Evolutionary conservation across 805 yeast species (phyloP).

Genomic region (Pichia insulana): DNA sequence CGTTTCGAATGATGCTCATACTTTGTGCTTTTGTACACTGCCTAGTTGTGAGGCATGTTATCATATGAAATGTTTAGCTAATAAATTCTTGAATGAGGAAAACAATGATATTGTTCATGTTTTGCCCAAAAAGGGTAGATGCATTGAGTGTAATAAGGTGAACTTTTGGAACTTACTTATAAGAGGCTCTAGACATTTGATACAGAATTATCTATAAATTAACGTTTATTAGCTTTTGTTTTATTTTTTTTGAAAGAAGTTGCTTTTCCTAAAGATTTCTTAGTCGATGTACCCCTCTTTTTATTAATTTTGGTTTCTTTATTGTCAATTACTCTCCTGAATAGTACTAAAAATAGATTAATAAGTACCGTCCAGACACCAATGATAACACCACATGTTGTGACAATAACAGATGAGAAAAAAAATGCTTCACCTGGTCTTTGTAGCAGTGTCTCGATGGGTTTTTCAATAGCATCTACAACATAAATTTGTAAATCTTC

Average conservation of each 20-base stretch:
- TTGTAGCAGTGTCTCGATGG: constrained; percentile 33
- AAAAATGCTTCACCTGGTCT: constrained; percentile 45
- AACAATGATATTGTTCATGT: constrained; percentile 11
- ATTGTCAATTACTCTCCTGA: constrained; percentile 10
- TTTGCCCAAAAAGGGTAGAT: constrained; percentile 22
- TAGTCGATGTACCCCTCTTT: no score
- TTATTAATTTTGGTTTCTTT: constrained; percentile 2
- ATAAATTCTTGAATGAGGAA: constrained; percentile 8
- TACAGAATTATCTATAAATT: constrained; percentile 1
- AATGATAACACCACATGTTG: constrained; percentile 33
- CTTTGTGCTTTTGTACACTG: constrained; percentile 20
- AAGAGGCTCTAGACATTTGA: constrained; percentile 8
- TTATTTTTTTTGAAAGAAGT: constrained; percentile 7
- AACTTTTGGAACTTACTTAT: constrained; percentile 25
- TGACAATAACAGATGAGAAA: constrained; percentile 36
- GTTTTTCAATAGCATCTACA: constrained; percentile 34
- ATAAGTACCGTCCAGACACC: constrained; percentile 34
- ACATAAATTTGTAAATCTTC: constrained; percentile 18
- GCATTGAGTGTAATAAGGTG: constrained; percentile 17
- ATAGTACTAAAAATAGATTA: constrained; percentile 21
- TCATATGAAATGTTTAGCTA: constrained; percentile 30
- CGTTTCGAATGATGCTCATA: constrained; percentile 10
- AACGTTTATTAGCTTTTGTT: constrained; percentile 25
- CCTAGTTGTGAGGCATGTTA: constrained; percentile 21
- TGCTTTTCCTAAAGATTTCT: neutral